Evolutionary conservation across 2,329 filamentous ascomycete genomes (phyloP).

Genomic region (Neoarthrinium moseri): DNA sequence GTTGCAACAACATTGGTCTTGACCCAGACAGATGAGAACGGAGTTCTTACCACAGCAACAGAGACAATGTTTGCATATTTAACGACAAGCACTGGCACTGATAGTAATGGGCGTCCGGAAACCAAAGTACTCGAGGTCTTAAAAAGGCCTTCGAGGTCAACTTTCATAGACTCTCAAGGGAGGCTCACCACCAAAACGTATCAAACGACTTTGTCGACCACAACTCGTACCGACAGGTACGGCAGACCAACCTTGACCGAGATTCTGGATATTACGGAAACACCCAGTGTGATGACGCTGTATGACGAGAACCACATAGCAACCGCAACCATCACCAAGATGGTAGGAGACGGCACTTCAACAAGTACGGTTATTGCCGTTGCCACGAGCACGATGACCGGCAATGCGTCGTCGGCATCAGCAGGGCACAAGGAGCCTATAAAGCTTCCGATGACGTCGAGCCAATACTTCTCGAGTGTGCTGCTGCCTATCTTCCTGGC

Average conservation of each 20-base stretch:
- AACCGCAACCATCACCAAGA: neutral
- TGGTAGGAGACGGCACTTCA: constrained; percentile 1
- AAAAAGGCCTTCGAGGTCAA: neutral
- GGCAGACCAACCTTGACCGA: neutral
- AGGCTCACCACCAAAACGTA: neutral
- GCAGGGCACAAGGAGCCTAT: neutral
- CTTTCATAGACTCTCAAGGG: neutral
- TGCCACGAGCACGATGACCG: neutral
- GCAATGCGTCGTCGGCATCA: neutral
- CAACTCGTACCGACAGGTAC: neutral
- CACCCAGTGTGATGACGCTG: neutral
- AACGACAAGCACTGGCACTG: too few relatives aligned
- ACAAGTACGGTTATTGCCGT: constrained; percentile 1
- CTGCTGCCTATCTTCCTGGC: constrained; percentile 35
- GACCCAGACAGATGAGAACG: neutral
- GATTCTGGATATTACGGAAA: constrained; percentile 1
- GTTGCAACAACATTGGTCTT: neutral
- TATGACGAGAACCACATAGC: neutral
- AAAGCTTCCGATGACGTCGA: constrained; percentile 22
- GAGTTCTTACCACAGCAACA: neutral
- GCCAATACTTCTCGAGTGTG: constrained; percentile 32
- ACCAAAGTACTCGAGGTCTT: neutral
- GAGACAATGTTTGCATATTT: too few relatives aligned
- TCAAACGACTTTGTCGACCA: neutral
- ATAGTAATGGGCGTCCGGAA: neutral